Evolutionary conservation across 768 basidiomycete species (phyloP).

Genomic region (Kwoniella sp.): DNA sequence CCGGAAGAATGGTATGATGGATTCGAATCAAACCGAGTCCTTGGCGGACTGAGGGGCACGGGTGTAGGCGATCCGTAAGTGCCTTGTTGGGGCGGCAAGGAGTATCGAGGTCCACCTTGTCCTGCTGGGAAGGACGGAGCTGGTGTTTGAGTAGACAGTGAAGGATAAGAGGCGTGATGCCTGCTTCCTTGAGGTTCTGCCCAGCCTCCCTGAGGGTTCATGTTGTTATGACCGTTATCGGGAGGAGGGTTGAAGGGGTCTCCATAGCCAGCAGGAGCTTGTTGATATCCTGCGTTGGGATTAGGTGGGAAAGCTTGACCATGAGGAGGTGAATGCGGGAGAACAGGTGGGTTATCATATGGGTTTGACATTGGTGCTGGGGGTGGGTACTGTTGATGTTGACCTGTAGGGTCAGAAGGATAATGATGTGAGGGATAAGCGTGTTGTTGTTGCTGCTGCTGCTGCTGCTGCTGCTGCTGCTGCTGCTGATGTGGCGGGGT

Average conservation of each 20-base stretch:
- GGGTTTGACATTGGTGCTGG: slow-evolving; percentile 15
- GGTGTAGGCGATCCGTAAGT: slow-evolving; percentile 5
- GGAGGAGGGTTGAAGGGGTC: slow-evolving; percentile 21
- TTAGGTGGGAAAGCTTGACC: slow-evolving; percentile 18
- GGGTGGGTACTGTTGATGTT: slow-evolving; percentile 6
- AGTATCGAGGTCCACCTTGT: slow-evolving; percentile 14
- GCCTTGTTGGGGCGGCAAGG: slow-evolving; percentile 13
- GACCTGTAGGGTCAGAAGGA: slow-evolving; percentile 15
- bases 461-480: neutral
- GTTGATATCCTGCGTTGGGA: slow-evolving; percentile 2
- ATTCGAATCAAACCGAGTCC: slow-evolving; percentile 20
- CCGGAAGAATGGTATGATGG: slow-evolving; percentile 6
- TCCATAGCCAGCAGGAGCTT: slow-evolving; percentile 11
- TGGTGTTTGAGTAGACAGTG: slow-evolving; percentile 7
- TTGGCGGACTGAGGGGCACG: slow-evolving; percentile 12
- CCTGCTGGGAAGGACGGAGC: slow-evolving; percentile 3
- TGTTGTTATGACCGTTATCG: slow-evolving; percentile 1
- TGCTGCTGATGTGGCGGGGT: slow-evolving; percentile 26
- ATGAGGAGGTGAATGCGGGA: slow-evolving; percentile 6
- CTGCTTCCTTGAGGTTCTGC: slow-evolving; percentile 22
- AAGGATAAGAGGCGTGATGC: slow-evolving; percentile 20
- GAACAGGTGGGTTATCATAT: slow-evolving; percentile 19
- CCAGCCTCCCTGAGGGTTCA: slow-evolving; percentile 14
- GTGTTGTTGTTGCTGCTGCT: slow-evolving; percentile 8
- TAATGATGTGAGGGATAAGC: slow-evolving; percentile 19